These are phyloP conservation scores for Jatropha podagrica DNA, from an alignment of 441 rosid genomes.

Conservation along the genomic window DNA sequence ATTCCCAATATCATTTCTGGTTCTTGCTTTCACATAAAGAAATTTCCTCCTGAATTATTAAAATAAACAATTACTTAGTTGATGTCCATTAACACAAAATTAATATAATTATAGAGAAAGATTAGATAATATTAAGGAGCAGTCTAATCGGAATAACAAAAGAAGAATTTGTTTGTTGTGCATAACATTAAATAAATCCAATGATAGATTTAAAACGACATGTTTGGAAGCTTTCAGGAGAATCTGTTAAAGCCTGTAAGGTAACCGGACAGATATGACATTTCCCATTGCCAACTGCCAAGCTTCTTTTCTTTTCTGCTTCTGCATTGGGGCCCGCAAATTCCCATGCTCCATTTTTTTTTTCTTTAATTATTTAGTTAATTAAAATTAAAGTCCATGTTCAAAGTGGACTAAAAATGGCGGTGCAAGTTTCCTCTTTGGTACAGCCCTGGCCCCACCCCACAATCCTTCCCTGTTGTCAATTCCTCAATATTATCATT, in stretches of 20 bases:
- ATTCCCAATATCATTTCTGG: too few species aligned
- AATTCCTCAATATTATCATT: too few species aligned
- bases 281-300: background rate
- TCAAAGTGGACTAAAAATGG: background rate
- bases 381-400: background rate
- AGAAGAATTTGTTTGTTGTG: too few species aligned
- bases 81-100: too few species aligned
- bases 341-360: background rate
- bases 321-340: constrained; percentile 18
- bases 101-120: too few species aligned
- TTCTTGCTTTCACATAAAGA: too few species aligned
- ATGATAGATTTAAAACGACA: constrained; percentile 11
- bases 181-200: background rate
- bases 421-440: background rate
- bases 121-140: too few species aligned
- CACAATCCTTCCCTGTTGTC: background rate
- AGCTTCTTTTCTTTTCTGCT: background rate
- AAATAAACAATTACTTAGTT: too few species aligned
- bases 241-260: constrained; percentile 30
- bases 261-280: constrained; percentile 15
- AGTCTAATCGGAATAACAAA: too few species aligned
- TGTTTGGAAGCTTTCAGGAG: constrained; percentile 16
- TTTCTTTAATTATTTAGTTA: background rate
- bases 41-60: too few species aligned
- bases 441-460: background rate